A percentile compares a stretch with the other conserved stretches of the same genome.
Evolutionary conservation across 2,329 filamentous ascomycete species (phyloP).

Genomic region (Colletotrichum godetiae): DNA sequence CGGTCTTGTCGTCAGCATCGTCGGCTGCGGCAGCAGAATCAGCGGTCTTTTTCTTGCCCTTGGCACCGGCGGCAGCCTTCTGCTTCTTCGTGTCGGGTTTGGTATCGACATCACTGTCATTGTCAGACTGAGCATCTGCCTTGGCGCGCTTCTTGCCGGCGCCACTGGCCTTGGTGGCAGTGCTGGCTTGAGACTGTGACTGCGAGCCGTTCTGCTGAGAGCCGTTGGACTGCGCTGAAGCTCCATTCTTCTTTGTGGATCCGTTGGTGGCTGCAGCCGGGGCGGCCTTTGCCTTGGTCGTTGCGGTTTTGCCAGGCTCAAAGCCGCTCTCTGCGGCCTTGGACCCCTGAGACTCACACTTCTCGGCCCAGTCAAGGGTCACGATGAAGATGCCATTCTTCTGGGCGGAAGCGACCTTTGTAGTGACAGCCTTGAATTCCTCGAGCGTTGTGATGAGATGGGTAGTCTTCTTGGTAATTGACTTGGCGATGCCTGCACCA

Average conservation of each 20-base stretch:
- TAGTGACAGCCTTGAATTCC: slow-evolving; percentile 60
- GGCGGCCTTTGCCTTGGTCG: background rate
- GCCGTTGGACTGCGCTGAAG: slow-evolving; percentile 2
- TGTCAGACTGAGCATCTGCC: slow-evolving; percentile 38
- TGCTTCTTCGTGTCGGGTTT: slow-evolving; percentile 45
- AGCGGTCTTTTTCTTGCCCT: slow-evolving; percentile 17
- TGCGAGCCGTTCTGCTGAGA: slow-evolving; percentile 16
- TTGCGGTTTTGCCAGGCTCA: slow-evolving; percentile 31
- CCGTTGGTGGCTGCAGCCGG: slow-evolving; percentile 7
- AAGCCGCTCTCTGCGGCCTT: slow-evolving; percentile 49
- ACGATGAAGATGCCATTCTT: slow-evolving; percentile 65
- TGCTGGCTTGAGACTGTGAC: slow-evolving; percentile 16
- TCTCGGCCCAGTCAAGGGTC: slow-evolving; percentile 69
- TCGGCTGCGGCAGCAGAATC: slow-evolving; percentile 31
- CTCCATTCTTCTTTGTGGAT: slow-evolving; percentile 8
- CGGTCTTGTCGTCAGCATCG: slow-evolving; percentile 40
- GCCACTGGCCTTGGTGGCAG: slow-evolving; percentile 20
- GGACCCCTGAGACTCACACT: slow-evolving; percentile 58
- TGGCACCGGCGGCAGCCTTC: slow-evolving; percentile 38
- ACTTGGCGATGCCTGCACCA: slow-evolving; percentile 60
- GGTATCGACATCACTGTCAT: slow-evolving; percentile 39
- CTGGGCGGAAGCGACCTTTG: slow-evolving; percentile 63
- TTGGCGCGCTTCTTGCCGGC: slow-evolving; percentile 35
- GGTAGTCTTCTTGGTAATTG: slow-evolving; percentile 62
- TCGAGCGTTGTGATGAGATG: slow-evolving; percentile 67